Evolutionary conservation across 768 basidiomycete species (phyloP).

Genomic region (Leccinum variicolor): DNA sequence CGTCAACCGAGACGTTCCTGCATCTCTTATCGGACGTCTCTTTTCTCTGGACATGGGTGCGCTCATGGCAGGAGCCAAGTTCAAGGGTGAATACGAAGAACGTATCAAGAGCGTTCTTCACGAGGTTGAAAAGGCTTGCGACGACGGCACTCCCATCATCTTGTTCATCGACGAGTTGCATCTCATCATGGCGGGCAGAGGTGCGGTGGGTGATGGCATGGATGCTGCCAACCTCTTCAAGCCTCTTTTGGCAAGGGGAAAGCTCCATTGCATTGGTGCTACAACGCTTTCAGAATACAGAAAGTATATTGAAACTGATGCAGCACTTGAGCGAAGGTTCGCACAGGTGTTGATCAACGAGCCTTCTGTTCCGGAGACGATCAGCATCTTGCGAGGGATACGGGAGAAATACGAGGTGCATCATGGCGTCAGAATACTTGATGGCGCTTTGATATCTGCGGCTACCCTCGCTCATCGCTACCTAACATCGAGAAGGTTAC

Average conservation of each 20-base stretch:
- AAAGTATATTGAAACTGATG: constrained; percentile 91
- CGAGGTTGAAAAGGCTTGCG: constrained; percentile 87
- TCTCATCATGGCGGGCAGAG: constrained; percentile 88
- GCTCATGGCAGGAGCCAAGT: constrained; percentile 88
- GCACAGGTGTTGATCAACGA: constrained; percentile 94
- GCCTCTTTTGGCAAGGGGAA: constrained; percentile 86
- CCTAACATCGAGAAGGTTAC: constrained; percentile 73
- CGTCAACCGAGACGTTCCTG: constrained; percentile 88
- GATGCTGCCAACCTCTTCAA: constrained; percentile 93
- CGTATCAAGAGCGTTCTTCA: constrained; percentile 89
- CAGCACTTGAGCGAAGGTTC: constrained; percentile 87
- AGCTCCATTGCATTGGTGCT: constrained; percentile 76
- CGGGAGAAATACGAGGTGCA: constrained; percentile 92
- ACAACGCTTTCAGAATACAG: constrained; percentile 92
- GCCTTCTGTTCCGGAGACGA: constrained; percentile 83
- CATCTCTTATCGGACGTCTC: constrained; percentile 65
- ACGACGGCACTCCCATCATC: constrained; percentile 76
- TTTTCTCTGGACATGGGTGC: constrained; percentile 94
- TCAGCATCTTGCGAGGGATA: constrained; percentile 92
- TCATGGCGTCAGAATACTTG: constrained; percentile 86
- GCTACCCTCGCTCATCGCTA: constrained; percentile 93
- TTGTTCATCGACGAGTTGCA: constrained; percentile 96
- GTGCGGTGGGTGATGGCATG: constrained; percentile 84
- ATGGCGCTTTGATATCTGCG: constrained; percentile 84
- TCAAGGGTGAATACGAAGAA: constrained; percentile 97